Base-by-base conservation (phyloP, 306 rosid genomes). In the Boehmeria nivea region DNA sequence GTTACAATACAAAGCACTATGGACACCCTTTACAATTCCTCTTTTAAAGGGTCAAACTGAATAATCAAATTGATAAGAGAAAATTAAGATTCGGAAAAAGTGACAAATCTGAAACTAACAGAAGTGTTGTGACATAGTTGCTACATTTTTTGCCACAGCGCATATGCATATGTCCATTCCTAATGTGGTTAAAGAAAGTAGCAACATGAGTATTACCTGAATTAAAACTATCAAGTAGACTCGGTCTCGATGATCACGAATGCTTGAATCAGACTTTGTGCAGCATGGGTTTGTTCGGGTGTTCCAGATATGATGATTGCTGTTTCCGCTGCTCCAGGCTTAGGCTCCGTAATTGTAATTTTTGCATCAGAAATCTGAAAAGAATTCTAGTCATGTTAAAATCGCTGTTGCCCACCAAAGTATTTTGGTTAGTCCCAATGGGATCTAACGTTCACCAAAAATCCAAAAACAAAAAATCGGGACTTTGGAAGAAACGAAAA, bases 231-330 rank as follows among this genome's bases (percentile, higher is more conserved):
- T 85, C 78, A 93, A 51, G 81, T 54, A 56, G 86, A 81, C 70
- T 93, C 88, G 10, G 69, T 64, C 85, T 88, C 99, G 26, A 88
- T 75, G 75, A 88, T 79, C 56, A 93, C 99, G 75, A 93, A 93
- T 42, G 99, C 99, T 75, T 93, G 99, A 68, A 93, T 88, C 64
- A 88, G 94, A 81, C 96, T 88, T 51, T 93, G 99, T 8, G 99
- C 99, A 53, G 99, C 99, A 66, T 93, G 87, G 39, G 96, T 83
- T 67, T 93, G 96, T 75, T 93, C 99, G 6, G 96, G 99, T 39
- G 88, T 93, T 76, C 99, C 99, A 33, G 93, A 83, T 67, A 88
- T 93, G 69, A 85, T 77, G 60, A 88, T 85, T 53, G 72, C 66
- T 48, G 99, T 93, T 81, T 93, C 99, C 56, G 67, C 63, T 24